Conservation (phyloP, 129 eudicot species). For the Artemisia argyi region DNA sequence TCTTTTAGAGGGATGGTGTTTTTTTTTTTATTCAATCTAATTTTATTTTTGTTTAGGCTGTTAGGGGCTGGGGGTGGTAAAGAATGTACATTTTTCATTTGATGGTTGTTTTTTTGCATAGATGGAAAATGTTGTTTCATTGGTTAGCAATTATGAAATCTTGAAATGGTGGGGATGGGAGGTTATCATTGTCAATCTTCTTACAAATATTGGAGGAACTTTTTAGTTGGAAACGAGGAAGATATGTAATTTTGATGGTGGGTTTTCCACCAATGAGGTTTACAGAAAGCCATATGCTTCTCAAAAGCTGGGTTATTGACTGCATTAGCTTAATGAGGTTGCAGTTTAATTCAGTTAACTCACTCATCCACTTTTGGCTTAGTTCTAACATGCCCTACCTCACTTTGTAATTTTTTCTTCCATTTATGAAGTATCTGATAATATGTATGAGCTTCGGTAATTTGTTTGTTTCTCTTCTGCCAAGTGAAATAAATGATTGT, state of each 20-base stretch:
- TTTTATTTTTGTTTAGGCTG: slow-evolving; percentile 4
- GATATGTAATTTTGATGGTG: slow-evolving; percentile 41
- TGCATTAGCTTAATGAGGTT: no score
- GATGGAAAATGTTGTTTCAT: slow-evolving; percentile 37
- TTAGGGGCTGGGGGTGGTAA: slow-evolving; percentile 24
- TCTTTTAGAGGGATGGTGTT: neutral
- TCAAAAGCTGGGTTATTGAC: neutral
- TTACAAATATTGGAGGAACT: neutral
- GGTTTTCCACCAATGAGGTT: slow-evolving; percentile 28
- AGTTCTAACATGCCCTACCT: no score
- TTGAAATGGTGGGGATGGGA: slow-evolving; percentile 18
- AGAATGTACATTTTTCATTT: slow-evolving; percentile 30
- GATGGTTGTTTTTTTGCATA: slow-evolving; percentile 31
- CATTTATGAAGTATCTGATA: no score
- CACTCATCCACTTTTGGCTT: no score
- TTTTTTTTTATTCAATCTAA: neutral
- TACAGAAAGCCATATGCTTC: neutral
- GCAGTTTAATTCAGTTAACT: no score
- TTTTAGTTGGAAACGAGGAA: slow-evolving; percentile 17
- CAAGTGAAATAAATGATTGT: no score
- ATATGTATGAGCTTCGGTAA: no score
- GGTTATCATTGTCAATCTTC: slow-evolving; percentile 11
- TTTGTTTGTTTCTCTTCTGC: no score
- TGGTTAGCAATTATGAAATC: slow-evolving; percentile 25
- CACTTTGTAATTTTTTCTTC: no score